Conservation (phyloP, 164 flowering plant genomes). For the Buxus sempervirens region DNA sequence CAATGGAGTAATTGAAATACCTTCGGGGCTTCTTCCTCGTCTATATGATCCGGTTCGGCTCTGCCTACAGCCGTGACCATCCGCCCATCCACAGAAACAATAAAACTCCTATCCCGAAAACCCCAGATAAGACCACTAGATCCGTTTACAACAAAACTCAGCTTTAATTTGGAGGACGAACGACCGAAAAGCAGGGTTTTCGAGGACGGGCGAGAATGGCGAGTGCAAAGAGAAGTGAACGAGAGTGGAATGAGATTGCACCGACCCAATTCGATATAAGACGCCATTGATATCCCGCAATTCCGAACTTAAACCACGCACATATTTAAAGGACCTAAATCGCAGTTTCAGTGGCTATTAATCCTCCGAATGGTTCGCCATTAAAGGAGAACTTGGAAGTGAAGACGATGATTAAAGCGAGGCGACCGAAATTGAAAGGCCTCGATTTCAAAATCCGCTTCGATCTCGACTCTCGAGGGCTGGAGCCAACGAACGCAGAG, state of each 20-base stretch:
- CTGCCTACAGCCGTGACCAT: conserved; percentile 33
- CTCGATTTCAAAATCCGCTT: too few relatives aligned
- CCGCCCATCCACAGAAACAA: conserved; percentile 11
- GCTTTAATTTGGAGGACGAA: conserved; percentile 17
- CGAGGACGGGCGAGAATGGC: conserved; percentile 27
- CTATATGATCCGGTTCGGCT: conserved; percentile 36
- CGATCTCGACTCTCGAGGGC: too few relatives aligned
- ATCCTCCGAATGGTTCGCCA: too few relatives aligned
- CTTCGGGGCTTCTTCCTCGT: conserved; percentile 29
- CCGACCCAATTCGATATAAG: conserved; percentile 28
- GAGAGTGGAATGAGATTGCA: conserved; percentile 30
- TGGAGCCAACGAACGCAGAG: too few relatives aligned
- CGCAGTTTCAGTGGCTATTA: too few relatives aligned
- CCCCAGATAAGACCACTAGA: conserved; percentile 7
- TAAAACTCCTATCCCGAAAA: conserved; percentile 9
- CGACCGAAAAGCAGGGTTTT: conserved; percentile 24
- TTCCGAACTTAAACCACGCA: not conserved
- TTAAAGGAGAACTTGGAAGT: too few relatives aligned
- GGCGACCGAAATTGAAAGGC: too few relatives aligned
- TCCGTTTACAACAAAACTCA: conserved; percentile 19
- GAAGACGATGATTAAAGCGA: too few relatives aligned
- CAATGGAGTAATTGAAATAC: conserved; percentile 13
- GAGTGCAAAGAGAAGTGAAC: conserved; percentile 27
- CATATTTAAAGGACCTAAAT: conserved; percentile 2
- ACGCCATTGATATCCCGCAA: conserved; percentile 23